Evolutionary conservation across 352 stramenopile genomes (phyloP).

Genomic region (Pythium coloratum): DNA sequence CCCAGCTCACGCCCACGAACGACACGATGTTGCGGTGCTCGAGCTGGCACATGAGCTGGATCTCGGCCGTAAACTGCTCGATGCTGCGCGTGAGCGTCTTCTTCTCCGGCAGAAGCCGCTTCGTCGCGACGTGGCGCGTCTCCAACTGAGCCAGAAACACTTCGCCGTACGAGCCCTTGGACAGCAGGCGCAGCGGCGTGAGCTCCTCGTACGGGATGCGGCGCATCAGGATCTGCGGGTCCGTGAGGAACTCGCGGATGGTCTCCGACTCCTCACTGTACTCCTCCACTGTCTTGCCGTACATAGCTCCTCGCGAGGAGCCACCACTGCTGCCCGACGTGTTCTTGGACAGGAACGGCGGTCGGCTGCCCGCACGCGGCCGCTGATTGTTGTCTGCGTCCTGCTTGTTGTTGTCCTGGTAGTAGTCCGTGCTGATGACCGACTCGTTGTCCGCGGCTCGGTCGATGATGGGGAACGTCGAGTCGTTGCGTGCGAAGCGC

Average conservation of each 20-base stretch:
- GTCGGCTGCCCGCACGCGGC: not conserved
- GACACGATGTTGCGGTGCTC: conserved; percentile 78
- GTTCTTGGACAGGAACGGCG: not conserved
- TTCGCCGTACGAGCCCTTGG: conserved; percentile 72
- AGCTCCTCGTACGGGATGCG: conserved; percentile 66
- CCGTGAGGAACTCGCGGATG: conserved; percentile 51
- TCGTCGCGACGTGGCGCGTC: conserved; percentile 72
- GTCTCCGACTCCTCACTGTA: conserved; percentile 63
- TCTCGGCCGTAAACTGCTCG: conserved; percentile 71
- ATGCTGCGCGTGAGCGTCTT: conserved; percentile 47
- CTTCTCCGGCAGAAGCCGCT: conserved; percentile 65
- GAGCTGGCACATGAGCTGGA: conserved; percentile 67
- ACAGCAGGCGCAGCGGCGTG: conserved; percentile 61
- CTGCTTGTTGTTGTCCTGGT: not conserved
- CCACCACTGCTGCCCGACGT: not conserved
- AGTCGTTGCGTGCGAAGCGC: not conserved
- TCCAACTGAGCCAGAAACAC: conserved; percentile 71
- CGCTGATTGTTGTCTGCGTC: conserved; percentile 14
- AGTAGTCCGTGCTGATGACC: conserved; percentile 16
- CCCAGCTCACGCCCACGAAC: conserved; percentile 75
- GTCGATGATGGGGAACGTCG: conserved; percentile 11
- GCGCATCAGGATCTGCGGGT: conserved; percentile 48
- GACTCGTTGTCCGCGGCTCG: conserved; percentile 19
- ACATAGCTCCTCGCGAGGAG: conserved; percentile 9
- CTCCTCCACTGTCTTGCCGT: conserved; percentile 48